A percentile compares a stretch with the other conserved stretches of the same genome.
Conservation (phyloP, 1,284 basidiomycete species). For the Coniferiporia weirii region DNA sequence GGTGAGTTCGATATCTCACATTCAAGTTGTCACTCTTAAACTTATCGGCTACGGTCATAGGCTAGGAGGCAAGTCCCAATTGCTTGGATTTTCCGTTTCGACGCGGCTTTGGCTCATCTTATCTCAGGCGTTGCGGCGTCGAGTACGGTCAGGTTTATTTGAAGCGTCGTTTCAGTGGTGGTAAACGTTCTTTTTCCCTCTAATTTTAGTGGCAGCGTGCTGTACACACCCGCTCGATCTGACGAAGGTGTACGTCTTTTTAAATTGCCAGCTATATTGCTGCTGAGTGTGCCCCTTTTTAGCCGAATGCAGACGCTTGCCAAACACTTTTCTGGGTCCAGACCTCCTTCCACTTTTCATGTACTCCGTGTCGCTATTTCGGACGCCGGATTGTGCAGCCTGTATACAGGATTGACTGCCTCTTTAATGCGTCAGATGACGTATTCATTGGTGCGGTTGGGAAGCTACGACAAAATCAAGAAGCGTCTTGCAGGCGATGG, state of each 20-base stretch:
- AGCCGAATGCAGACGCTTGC: conserved; percentile 77
- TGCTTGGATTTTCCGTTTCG: not conserved
- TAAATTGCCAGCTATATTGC: conserved; percentile 10
- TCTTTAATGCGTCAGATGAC: conserved; percentile 89
- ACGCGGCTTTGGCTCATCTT: not conserved
- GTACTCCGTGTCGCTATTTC: conserved; percentile 53
- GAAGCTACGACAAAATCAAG: conserved; percentile 79
- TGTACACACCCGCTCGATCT: conserved; percentile 85
- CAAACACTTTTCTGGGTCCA: conserved; percentile 30
- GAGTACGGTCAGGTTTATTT: not conserved
- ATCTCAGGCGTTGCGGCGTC: conserved; percentile 14
- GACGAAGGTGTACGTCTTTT: conserved; percentile 65
- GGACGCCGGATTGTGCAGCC: conserved; percentile 61
- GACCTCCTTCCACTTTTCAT: conserved; percentile 50
- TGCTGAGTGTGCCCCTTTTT: conserved; percentile 8
- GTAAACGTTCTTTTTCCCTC: not conserved
- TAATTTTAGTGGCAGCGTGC: conserved; percentile 68
- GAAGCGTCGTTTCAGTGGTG: not conserved
- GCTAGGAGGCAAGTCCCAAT: not conserved
- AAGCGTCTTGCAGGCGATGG: conserved; percentile 33
- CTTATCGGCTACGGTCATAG: not conserved
- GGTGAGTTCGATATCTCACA: not conserved
- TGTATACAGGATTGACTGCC: conserved; percentile 81
- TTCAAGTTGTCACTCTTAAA: not conserved
- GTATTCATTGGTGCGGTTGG: conserved; percentile 84